Conservation (phyloP, 306 rosid genomes). For the Pachyrhizus erosus region DNA sequence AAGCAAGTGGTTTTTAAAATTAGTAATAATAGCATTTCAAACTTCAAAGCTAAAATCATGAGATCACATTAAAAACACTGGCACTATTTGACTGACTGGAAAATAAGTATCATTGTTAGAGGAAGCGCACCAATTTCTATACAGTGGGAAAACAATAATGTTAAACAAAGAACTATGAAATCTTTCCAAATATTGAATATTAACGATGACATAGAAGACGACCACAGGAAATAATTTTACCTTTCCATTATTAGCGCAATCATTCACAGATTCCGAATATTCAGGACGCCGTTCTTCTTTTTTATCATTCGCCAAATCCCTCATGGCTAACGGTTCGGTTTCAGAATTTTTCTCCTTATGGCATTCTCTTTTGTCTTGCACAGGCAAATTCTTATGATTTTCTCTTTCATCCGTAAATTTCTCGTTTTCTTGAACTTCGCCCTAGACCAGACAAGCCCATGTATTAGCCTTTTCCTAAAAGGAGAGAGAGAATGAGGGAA, state of each 20-base stretch:
- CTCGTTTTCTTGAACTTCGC: slow-evolving; percentile 52
- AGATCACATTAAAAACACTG: slow-evolving; percentile 2
- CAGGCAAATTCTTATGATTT: slow-evolving; percentile 44
- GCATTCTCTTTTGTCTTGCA: slow-evolving; percentile 41
- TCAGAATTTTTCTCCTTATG: slow-evolving; percentile 43
- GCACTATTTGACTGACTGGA: neutral
- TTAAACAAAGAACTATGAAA: slow-evolving; percentile 22
- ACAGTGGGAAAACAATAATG: neutral
- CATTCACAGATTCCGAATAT: slow-evolving; percentile 39
- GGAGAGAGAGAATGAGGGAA: slow-evolving; percentile 15
- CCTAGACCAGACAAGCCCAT: slow-evolving; percentile 60
- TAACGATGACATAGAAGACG: slow-evolving; percentile 33
- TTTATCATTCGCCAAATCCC: slow-evolving; percentile 44
- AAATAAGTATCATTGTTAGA: slow-evolving; percentile 24
- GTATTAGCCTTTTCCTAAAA: slow-evolving; percentile 37
- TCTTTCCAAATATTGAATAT: slow-evolving; percentile 26
- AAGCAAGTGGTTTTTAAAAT: slow-evolving; percentile 10
- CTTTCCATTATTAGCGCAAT: slow-evolving; percentile 49
- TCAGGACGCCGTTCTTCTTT: slow-evolving; percentile 46
- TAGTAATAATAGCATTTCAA: neutral
- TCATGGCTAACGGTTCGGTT: slow-evolving; percentile 42
- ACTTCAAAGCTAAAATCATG: neutral
- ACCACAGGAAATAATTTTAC: slow-evolving; percentile 43
- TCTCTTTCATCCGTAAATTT: slow-evolving; percentile 50
- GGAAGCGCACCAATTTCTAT: slow-evolving; percentile 21